phyloP scores from a whole-genome alignment of 2,329 filamentous ascomycete species.

The Colletotrichum sojae region DNA sequence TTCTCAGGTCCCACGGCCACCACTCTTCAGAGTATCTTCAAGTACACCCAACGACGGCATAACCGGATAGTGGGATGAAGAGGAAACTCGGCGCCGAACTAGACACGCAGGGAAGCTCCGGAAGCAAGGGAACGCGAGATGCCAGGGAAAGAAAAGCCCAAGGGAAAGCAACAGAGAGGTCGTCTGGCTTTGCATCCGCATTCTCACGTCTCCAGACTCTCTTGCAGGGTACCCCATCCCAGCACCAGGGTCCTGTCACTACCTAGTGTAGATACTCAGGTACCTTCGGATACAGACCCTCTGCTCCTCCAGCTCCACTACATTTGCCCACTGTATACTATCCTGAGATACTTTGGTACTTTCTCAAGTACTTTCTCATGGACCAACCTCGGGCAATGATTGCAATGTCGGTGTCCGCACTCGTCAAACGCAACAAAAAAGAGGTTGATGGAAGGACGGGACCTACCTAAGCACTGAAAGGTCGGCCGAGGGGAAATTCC shows the following conservation, averaged over 20 bases:
- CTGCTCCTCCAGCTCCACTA: slow-evolving; percentile 8
- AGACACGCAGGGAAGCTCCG: background rate
- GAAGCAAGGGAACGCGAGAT: slow-evolving; percentile 6
- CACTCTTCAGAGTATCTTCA: slow-evolving; percentile 14
- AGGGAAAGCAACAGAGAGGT: slow-evolving; percentile 2
- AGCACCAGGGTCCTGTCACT: background rate
- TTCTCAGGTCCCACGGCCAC: slow-evolving; percentile 12
- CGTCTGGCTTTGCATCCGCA: slow-evolving; percentile 25
- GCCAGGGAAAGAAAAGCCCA: too few species aligned
- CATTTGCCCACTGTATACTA: too few species aligned
- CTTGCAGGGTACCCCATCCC: background rate
- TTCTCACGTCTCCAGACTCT: slow-evolving; percentile 2
- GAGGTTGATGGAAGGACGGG: slow-evolving; percentile 5
- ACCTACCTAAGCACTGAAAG: background rate
- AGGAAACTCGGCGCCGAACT: background rate
- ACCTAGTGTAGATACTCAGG: too few species aligned
- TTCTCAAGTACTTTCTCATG: too few species aligned
- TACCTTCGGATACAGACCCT: too few species aligned
- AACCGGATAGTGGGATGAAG: background rate
- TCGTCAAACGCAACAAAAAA: slow-evolving; percentile 8
- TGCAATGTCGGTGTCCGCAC: background rate
- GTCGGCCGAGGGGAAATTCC: slow-evolving; percentile 9
- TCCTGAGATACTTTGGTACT: slow-evolving; percentile 5
- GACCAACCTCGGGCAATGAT: background rate
- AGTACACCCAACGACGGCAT: slow-evolving; percentile 1